These are phyloP conservation scores for Serendipita indica DNA, from an alignment of 768 basidiomycete species.

Conservation along the genomic window DNA sequence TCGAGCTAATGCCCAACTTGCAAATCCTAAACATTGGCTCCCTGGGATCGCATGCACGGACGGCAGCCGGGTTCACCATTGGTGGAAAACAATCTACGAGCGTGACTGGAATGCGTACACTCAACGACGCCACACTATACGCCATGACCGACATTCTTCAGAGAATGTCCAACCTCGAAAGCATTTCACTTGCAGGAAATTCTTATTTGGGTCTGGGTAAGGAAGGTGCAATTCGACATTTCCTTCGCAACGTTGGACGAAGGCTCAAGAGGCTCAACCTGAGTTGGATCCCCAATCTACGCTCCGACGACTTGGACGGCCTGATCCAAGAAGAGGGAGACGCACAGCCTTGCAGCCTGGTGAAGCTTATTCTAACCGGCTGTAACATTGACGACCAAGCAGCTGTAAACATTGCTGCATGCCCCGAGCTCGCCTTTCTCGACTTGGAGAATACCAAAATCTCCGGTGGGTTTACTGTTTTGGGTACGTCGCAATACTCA, in stretches of 20 bases:
- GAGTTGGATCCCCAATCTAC: slow-evolving; percentile 35
- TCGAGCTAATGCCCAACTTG: slow-evolving; percentile 29
- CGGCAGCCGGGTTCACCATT: slow-evolving; percentile 26
- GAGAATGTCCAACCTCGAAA: slow-evolving; percentile 29
- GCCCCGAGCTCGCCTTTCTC: slow-evolving; percentile 33
- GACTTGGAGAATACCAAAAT: slow-evolving; percentile 45
- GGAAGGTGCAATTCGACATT: slow-evolving; percentile 27
- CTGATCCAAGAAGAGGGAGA: slow-evolving; percentile 26
- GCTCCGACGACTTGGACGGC: slow-evolving; percentile 36
- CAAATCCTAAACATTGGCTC: slow-evolving; percentile 42
- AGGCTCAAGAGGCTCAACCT: slow-evolving; percentile 52
- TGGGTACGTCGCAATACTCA: background rate
- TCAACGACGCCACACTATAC: slow-evolving; percentile 36
- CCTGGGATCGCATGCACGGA: slow-evolving; percentile 35
- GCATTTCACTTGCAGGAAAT: slow-evolving; percentile 49
- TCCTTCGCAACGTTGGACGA: slow-evolving; percentile 40
- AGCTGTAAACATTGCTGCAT: slow-evolving; percentile 37
- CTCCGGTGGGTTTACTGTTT: slow-evolving; percentile 30
- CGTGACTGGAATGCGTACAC: slow-evolving; percentile 33
- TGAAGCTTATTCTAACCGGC: slow-evolving; percentile 40
- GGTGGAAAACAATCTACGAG: slow-evolving; percentile 21
- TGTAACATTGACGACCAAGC: slow-evolving; percentile 47
- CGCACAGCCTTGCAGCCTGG: slow-evolving; percentile 27
- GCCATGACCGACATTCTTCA: slow-evolving; percentile 31
- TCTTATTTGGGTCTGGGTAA: slow-evolving; percentile 35